Base-by-base conservation (phyloP, 441 rosid species). In the Isatis lusitanica region DNA sequence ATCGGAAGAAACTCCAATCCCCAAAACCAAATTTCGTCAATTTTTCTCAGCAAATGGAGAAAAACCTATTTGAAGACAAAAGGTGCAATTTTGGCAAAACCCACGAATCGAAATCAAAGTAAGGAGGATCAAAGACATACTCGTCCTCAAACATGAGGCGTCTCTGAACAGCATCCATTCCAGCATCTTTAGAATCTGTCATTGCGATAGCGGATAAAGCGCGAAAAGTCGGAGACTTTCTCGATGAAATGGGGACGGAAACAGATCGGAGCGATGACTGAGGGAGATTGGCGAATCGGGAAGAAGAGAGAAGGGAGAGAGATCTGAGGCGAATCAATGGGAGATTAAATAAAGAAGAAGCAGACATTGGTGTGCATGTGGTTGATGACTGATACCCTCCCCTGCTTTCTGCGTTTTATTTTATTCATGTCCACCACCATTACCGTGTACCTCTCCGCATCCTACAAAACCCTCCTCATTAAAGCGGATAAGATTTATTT, bases 121-220 rank as follows among this genome's bases (percentile, higher is more conserved):
- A 4, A 17, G 44, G 15, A 40, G 61, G 17, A 10, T 12, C 16
- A 64, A 75, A 48, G 31, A 83, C 89, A 43, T 73, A 94, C 99
- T 94, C 94, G 72, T 94, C 99, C 26, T 92, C 99, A 42, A 92
- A 89, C 99, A 94, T 94, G 84, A 94, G 98, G 79, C 99, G 99
- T 18, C 94, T 78, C 83, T 94, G 99, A 76, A 94, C 98, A 62
- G 96, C 96, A 79, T 94, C 98, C 98, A 94, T 94, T 68, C 87
- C 90, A 43, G 88, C 84, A 60, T 90, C 94, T 24, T 83, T 75
- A 70, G 86, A 81, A n/a, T 70, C 89, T 83, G 89, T 77, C 88
- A 80, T 48, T 68, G 16, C 63, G 17, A 52, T 13, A 36, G 47
- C n/a, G 40, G 78, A 74, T 58, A 69, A 48, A 68, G 68, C 68